phyloP scores from a whole-genome alignment of 2,329 filamentous ascomycete genomes.

The Alternaria viburni region DNA sequence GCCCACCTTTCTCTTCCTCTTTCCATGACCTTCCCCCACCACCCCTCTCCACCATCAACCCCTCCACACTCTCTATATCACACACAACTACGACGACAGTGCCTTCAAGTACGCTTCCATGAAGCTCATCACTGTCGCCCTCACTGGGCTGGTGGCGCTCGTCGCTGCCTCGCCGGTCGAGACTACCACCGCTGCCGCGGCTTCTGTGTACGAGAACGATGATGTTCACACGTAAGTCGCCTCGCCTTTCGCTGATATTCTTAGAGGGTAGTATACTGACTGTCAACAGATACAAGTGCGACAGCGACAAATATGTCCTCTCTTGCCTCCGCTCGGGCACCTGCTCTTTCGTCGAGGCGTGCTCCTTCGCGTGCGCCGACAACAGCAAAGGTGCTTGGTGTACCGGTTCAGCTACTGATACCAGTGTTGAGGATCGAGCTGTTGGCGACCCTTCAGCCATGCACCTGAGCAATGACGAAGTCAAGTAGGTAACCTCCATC shows the following conservation, averaged over 20 bases:
- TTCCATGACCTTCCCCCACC: not conserved
- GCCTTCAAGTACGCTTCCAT: not conserved
- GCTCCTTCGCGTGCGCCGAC: not conserved
- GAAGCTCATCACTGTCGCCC: constrained; percentile 8
- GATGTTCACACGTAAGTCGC: not conserved
- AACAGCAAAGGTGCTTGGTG: not conserved
- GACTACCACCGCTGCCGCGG: not conserved
- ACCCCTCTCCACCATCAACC: not conserved
- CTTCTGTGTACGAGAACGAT: not conserved
- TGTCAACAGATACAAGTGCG: not conserved
- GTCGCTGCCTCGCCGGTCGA: not conserved
- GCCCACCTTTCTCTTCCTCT: not conserved
- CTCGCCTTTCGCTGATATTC: not conserved
- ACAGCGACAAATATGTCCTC: not conserved
- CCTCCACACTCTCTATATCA: not conserved
- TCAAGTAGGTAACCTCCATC: no score
- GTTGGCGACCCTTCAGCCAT: no score
- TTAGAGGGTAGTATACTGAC: not conserved
- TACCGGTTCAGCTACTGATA: no score
- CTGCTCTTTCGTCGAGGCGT: not conserved
- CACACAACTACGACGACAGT: not conserved
- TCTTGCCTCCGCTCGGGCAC: not conserved
- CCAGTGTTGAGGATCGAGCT: no score
- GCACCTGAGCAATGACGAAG: no score
- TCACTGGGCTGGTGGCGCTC: constrained; percentile 8